phyloP scores from a whole-genome alignment of 805 yeast species.

The Ogataea kodamae region DNA sequence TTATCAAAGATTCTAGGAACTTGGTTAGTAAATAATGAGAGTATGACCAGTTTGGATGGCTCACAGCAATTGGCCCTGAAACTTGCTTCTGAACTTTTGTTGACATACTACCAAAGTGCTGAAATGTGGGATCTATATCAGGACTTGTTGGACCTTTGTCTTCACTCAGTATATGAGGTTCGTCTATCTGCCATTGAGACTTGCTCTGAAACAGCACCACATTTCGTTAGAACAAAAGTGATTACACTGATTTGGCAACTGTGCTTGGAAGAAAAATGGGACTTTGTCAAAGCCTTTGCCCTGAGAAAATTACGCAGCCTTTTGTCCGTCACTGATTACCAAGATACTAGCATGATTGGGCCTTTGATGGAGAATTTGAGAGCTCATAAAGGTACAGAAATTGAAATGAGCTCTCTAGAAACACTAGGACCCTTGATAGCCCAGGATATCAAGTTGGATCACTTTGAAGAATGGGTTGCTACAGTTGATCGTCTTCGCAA shows the following conservation, averaged over 20 bases:
- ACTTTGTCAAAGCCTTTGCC: constrained; percentile 42
- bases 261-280: constrained; percentile 34
- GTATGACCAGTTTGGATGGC: constrained; percentile 39
- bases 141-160: constrained; percentile 33
- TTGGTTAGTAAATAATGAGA: constrained; percentile 34
- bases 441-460: constrained; percentile 5
- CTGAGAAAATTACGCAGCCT: constrained; percentile 34
- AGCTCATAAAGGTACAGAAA: constrained; percentile 1
- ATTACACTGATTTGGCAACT: constrained; percentile 25
- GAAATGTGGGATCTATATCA: constrained; percentile 20
- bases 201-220: constrained; percentile 16
- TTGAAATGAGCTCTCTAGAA: constrained; percentile 9
- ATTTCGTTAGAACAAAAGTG: constrained; percentile 2
- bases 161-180: constrained; percentile 41
- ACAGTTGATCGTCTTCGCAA: constrained; percentile 29
- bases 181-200: constrained; percentile 40
- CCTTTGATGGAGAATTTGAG: constrained; percentile 1
- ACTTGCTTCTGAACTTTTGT: constrained; percentile 30
- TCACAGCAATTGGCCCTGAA: constrained; percentile 46
- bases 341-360: constrained; percentile 2
- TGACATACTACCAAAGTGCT: constrained; percentile 19
- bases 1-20: constrained; percentile 28
- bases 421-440: constrained; percentile 11
- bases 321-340: constrained; percentile 7
- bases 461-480: constrained; percentile 28